phyloP scores from a whole-genome alignment of 1,284 basidiomycete genomes.

The Taiwanofungus camphoratus region DNA sequence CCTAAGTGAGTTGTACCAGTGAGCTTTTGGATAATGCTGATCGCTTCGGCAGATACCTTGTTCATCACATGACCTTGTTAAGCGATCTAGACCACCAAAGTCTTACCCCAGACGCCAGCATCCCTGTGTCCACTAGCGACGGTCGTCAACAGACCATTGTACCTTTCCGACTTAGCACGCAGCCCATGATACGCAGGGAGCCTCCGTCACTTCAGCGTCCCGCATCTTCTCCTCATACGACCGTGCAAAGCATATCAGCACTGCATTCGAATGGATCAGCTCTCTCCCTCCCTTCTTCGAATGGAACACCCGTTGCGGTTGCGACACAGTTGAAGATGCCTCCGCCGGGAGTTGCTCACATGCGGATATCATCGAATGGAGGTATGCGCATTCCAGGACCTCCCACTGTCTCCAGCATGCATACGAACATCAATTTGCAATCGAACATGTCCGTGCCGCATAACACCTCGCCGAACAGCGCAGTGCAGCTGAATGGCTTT shows the following conservation, averaged over 20 bases:
- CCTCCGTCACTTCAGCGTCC: constrained; percentile 1
- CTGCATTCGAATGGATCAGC: constrained; percentile 13
- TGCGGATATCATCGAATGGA: constrained; percentile 52
- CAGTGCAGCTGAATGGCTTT: constrained; percentile 14
- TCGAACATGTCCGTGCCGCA: too few relatives aligned
- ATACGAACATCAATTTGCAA: constrained; percentile 10
- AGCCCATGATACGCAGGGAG: neutral
- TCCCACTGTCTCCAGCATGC: constrained; percentile 20
- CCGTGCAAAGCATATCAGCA: constrained; percentile 8
- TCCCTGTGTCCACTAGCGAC: constrained; percentile 34
- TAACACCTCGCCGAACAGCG: constrained; percentile 32
- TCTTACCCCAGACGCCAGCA: constrained; percentile 40
- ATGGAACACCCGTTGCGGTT: constrained; percentile 32
- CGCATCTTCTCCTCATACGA: constrained; percentile 1
- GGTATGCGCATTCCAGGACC: constrained; percentile 43
- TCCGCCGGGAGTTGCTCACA: constrained; percentile 45
- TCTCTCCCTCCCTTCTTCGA: constrained; percentile 19
- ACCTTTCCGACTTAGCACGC: constrained; percentile 4
- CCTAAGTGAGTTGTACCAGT: constrained; percentile 38
- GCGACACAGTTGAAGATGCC: constrained; percentile 46
- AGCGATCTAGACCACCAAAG: constrained; percentile 38
- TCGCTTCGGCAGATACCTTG: constrained; percentile 41
- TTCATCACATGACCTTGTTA: constrained; percentile 50
- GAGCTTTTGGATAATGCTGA: neutral
- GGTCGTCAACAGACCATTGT: constrained; percentile 30